Evolutionary conservation across 148 eudicot genomes (phyloP), one percentile per base, ranked within the genome.

Genomic region (Chenopodium album): DNA sequence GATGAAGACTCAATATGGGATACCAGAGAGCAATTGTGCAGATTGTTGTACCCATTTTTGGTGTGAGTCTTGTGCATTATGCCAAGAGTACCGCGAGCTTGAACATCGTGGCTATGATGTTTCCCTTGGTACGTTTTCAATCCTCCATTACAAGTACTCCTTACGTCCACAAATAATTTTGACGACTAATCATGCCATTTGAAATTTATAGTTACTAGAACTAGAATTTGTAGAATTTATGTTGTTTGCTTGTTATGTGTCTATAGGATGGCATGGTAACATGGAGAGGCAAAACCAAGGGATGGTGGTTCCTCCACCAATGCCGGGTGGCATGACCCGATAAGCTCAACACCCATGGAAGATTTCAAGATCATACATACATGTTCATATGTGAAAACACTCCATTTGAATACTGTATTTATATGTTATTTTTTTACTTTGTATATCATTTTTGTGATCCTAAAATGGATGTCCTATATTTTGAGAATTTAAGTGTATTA

Each of bases 11-110:
- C 80, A 84, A 28, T 85, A 85, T 23, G 87, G 80, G 29, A 85
- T 90, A 82, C 48, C 79, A 17, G 87, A 82, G 12, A 65, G 46
- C n/a, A 13, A 29, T 11, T 81, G 67, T 29, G 79, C 46, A 4
- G 91, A 90, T 75, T 87, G 86, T 29, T 80, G 90, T 70, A 75
- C 76, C 19, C 90, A 87, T 77, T 82, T 75, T 4, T 87, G 81
- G 80, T 88, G 89, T 32, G 87, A 68, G 76, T 4, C 84, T 48
- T 88, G 90, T 48, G 85, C 88, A 47, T 82, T 86, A 41, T 84
- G 88, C 71, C 90, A 88, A 32, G 88, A 88, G 78, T 84, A 86
- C 63, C 90, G 90, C 22, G 88, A 86, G 81, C 84, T 88, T 20
- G 77, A 86, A 77, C 82, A 79, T 72, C 88, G 82, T 64, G 90